These are phyloP conservation scores for Phylloporus sp. DNA, from an alignment of 1,284 basidiomycete species.

Conservation along the genomic window DNA sequence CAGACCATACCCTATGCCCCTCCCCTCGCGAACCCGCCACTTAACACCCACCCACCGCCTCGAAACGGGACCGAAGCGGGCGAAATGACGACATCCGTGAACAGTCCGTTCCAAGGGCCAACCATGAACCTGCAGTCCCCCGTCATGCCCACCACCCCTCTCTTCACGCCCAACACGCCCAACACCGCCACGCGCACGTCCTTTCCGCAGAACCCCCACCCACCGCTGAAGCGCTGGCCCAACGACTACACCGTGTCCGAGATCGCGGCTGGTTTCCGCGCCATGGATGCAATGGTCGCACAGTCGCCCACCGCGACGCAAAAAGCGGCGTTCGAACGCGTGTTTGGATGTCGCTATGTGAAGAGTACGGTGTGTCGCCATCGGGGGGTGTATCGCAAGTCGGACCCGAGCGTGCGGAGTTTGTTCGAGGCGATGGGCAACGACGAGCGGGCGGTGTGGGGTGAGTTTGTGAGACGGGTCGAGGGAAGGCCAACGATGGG, in stretches of 20 bases:
- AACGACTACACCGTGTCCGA: conserved; percentile 72
- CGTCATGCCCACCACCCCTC: conserved; percentile 21
- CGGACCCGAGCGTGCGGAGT: conserved; percentile 48
- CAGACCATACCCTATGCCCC: conserved; percentile 35
- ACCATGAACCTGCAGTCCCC: conserved; percentile 27
- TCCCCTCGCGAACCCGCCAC: conserved; percentile 24
- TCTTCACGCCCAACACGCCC: conserved; percentile 26
- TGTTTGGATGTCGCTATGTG: conserved; percentile 68
- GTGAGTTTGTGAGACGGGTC: conserved; percentile 44
- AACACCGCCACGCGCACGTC: conserved; percentile 29
- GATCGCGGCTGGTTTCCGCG: conserved; percentile 56
- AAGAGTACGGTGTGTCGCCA: conserved; percentile 73
- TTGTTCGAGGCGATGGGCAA: conserved; percentile 57
- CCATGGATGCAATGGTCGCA: conserved; percentile 56
- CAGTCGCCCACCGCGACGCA: conserved; percentile 52
- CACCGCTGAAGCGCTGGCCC: conserved; percentile 68
- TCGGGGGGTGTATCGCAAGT: conserved; percentile 62
- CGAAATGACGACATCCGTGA: conserved; percentile 21
- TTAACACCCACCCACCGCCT: conserved; percentile 17
- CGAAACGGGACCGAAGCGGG: conserved; percentile 19
- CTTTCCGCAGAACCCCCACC: conserved; percentile 55
- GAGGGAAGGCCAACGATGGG: conserved; percentile 22
- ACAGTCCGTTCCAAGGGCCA: conserved; percentile 24
- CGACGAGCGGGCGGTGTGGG: conserved; percentile 65
- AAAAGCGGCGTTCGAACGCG: conserved; percentile 62